phyloP scores from a whole-genome alignment of 2,329 filamentous ascomycete species.

The Ceratocystis cacaofunesta region DNA sequence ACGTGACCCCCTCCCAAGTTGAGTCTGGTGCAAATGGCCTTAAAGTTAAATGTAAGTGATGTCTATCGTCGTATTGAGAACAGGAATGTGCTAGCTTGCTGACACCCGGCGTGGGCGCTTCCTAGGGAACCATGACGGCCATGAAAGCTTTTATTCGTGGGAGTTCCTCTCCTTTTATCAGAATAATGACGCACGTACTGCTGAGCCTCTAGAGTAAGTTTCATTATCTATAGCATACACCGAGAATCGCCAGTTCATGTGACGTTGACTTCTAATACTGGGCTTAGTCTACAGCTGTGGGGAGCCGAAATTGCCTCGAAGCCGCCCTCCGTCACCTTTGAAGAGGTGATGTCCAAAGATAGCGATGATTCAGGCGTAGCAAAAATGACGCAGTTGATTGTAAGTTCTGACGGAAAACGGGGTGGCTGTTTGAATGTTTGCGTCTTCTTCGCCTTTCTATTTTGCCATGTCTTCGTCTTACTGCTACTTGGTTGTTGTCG shows the following conservation, averaged over 20 bases:
- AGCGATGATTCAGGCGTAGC: conserved; percentile 40
- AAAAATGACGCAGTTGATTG: conserved; percentile 50
- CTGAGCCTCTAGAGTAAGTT: conserved; percentile 26
- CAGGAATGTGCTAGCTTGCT: not conserved
- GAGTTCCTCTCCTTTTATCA: conserved; percentile 42
- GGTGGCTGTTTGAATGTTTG: too few species aligned
- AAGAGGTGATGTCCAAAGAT: conserved; percentile 40
- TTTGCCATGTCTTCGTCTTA: too few species aligned
- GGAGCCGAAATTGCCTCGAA: conserved; percentile 25
- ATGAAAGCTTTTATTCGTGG: conserved; percentile 53
- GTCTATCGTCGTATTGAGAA: not conserved
- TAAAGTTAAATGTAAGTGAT: not conserved
- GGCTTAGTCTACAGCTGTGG: conserved; percentile 20
- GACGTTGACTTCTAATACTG: not conserved
- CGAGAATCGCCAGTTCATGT: not conserved
- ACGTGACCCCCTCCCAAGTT: not conserved
- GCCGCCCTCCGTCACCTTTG: conserved; percentile 46
- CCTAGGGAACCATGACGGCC: conserved; percentile 52
- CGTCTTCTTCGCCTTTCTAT: too few species aligned
- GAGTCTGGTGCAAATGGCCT: not conserved
- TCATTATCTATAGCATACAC: not conserved
- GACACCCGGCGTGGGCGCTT: not conserved
- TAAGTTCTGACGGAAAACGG: conserved; percentile 23
- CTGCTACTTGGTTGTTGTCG: too few species aligned
- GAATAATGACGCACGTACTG: conserved; percentile 22